phyloP scores from a whole-genome alignment of 2,329 filamentous ascomycete species.

The Colletotrichum tropicicola region DNA sequence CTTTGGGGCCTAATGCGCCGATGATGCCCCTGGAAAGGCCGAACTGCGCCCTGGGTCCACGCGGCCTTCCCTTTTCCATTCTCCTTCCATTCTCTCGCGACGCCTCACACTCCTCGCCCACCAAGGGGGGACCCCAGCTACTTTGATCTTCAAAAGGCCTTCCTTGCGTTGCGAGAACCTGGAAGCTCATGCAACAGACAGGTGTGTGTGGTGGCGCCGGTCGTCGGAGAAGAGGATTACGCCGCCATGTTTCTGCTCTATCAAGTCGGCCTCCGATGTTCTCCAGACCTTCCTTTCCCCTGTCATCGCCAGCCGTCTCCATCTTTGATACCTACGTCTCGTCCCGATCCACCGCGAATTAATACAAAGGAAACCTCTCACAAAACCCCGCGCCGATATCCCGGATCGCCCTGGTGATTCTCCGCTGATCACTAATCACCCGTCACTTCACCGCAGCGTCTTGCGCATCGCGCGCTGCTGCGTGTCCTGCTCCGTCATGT shows the following conservation, averaged over 20 bases:
- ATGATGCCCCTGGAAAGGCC: not conserved
- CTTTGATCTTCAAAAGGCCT: too few species aligned
- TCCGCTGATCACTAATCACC: too few species aligned
- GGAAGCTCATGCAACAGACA: too few species aligned
- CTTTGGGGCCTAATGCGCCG: not conserved
- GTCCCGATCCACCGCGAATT: not conserved
- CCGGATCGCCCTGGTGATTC: not conserved
- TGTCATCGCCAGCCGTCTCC: not conserved
- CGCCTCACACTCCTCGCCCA: too few species aligned
- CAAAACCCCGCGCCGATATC: too few species aligned
- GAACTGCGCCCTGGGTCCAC: conserved; percentile 10
- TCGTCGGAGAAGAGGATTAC: not conserved
- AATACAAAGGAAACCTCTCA: not conserved
- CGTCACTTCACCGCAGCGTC: conserved; percentile 2
- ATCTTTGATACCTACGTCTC: not conserved
- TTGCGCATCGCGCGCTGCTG: conserved; percentile 10
- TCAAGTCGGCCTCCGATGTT: not conserved
- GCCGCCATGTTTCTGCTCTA: not conserved
- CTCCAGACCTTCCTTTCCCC: not conserved
- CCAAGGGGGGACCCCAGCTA: too few species aligned
- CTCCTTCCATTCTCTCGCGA: too few species aligned
- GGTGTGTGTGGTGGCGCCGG: too few species aligned
- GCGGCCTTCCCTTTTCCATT: conserved; percentile 4
- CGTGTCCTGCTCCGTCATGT: conserved; percentile 18
- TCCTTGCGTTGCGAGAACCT: too few species aligned